Percentiles rank a stretch among this genome's conserved stretches.
These are phyloP conservation scores for Rhizophora mangle DNA, from an alignment of 345 rosid species.

Conservation along the genomic window DNA sequence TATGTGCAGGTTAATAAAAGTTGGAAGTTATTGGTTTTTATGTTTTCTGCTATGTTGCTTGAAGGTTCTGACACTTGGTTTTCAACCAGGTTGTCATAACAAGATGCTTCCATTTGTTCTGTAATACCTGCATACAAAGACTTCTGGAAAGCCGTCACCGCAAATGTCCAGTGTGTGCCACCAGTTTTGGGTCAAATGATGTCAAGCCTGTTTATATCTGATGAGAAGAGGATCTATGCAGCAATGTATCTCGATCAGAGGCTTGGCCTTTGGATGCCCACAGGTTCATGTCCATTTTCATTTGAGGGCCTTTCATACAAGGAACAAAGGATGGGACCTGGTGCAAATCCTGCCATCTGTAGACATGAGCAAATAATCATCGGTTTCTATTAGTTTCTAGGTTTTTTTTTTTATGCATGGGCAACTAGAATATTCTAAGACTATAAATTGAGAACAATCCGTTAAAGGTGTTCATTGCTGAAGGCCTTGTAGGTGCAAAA, in stretches of 20 bases:
- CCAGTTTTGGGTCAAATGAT: conserved; percentile 84
- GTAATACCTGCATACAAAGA: conserved; percentile 79
- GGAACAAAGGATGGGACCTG: conserved; percentile 11
- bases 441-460: background rate
- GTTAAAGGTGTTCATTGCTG: background rate
- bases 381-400: conserved; percentile 18
- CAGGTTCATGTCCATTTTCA: conserved; percentile 1
- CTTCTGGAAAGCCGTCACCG: conserved; percentile 70
- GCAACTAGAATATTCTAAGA: conserved; percentile 11
- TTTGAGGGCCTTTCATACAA: conserved; percentile 12
- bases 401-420: conserved; percentile 16
- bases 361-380: conserved; percentile 22
- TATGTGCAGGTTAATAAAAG: too few relatives aligned
- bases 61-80: background rate
- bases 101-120: conserved; percentile 92
- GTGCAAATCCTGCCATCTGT: conserved; percentile 14
- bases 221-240: conserved; percentile 1
- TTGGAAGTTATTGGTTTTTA: background rate
- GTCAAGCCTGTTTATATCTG: conserved; percentile 95
- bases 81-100: conserved; percentile 82
- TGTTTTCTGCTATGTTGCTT: background rate
- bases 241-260: background rate
- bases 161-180: conserved; percentile 78
- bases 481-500: conserved; percentile 20
- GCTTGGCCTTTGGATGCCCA: conserved; percentile 15